Conservation (phyloP, 768 basidiomycete species). For the Mrakia frigida region DNA sequence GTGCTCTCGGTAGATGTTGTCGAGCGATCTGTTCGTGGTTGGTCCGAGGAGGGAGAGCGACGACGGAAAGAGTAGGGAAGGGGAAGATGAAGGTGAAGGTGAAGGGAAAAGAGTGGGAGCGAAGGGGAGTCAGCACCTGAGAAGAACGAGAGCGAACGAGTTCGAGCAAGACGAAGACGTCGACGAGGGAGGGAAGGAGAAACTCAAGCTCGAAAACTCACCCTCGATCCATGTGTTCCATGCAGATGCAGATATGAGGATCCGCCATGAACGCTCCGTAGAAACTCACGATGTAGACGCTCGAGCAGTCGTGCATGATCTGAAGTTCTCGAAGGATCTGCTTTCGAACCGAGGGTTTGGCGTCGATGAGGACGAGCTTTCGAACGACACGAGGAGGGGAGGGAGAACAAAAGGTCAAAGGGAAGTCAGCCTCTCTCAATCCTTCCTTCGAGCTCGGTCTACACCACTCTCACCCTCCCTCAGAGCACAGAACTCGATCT, state of each 20-base stretch:
- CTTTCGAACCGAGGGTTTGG: constrained; percentile 90
- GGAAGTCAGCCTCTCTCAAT: constrained; percentile 25
- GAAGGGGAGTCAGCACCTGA: background rate
- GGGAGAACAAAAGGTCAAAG: background rate
- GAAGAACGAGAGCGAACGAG: background rate
- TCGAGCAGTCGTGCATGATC: constrained; percentile 97
- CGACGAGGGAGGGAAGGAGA: background rate
- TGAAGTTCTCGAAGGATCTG: constrained; percentile 96
- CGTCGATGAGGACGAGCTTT: constrained; percentile 96
- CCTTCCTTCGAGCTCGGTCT: too few species aligned
- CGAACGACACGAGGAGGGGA: too few species aligned
- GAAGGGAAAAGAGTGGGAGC: background rate
- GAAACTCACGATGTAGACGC: constrained; percentile 90
- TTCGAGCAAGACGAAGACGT: background rate
- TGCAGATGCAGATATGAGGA: constrained; percentile 98
- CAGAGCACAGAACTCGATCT: too few species aligned
- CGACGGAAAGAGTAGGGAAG: too few species aligned
- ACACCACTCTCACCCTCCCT: too few species aligned
- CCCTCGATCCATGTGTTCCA: constrained; percentile 63
- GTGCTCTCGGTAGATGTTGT: constrained; percentile 92
- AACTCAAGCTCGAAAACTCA: constrained; percentile 31
- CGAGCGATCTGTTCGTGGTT: constrained; percentile 57
- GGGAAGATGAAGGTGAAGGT: constrained; percentile 16
- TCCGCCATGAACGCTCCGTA: constrained; percentile 94
- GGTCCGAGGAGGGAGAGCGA: background rate